These are phyloP conservation scores for Hemisphaericaspora lyxosophila DNA, from an alignment of 1,139 yeast species.

Conservation along the genomic window DNA sequence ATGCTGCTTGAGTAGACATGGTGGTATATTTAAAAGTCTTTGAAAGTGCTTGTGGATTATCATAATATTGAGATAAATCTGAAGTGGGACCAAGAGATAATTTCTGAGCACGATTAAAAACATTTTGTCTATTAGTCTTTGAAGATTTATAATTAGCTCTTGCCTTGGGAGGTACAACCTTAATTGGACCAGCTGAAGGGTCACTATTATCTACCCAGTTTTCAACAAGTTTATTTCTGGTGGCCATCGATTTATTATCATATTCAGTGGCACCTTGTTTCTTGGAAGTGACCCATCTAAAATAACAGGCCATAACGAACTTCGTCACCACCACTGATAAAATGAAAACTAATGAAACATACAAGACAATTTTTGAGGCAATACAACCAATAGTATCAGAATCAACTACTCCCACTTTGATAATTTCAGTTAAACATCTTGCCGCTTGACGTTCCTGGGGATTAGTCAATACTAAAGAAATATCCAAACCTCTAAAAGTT, in stretches of 20 bases:
- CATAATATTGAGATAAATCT: slow-evolving; percentile 43
- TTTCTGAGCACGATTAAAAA: slow-evolving; percentile 39
- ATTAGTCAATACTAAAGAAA: slow-evolving; percentile 72
- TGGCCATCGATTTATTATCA: slow-evolving; percentile 47
- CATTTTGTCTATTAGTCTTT: slow-evolving; percentile 46
- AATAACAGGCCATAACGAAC: slow-evolving; percentile 84
- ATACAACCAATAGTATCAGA: slow-evolving; percentile 94
- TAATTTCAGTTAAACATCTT: slow-evolving; percentile 81
- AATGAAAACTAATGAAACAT: slow-evolving; percentile 79
- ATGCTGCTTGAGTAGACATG: slow-evolving; percentile 56
- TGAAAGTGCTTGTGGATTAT: slow-evolving; percentile 33
- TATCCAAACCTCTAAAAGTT: slow-evolving; percentile 70
- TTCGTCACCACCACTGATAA: slow-evolving; percentile 74
- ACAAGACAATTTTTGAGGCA: slow-evolving; percentile 81
- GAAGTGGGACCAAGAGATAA: slow-evolving; percentile 40
- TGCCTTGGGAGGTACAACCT: slow-evolving; percentile 51
- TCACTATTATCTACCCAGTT: slow-evolving; percentile 68
- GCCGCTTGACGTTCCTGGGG: slow-evolving; percentile 70
- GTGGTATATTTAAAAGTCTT: slow-evolving; percentile 53
- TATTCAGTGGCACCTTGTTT: slow-evolving; percentile 75
- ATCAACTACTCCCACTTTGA: slow-evolving; percentile 87
- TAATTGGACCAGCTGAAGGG: slow-evolving; percentile 46
- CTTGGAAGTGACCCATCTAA: slow-evolving; percentile 77
- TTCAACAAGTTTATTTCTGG: slow-evolving; percentile 63
- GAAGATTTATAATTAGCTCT: slow-evolving; percentile 49